Base-by-base conservation (phyloP, 805 yeast species). In the Saccharomycopsis sp. region DNA sequence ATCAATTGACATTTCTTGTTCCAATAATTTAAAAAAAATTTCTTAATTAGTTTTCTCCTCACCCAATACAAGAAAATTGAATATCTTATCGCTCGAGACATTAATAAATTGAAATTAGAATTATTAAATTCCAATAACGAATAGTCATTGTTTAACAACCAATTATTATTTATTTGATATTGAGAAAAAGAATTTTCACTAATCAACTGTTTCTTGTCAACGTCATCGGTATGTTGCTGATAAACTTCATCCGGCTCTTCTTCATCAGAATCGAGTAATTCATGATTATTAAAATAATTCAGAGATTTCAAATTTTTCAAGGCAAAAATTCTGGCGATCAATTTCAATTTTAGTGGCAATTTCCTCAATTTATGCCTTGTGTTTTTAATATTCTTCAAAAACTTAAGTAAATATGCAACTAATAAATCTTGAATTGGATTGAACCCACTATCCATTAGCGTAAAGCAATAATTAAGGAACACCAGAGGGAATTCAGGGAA, bases 41-140 rank as follows among this genome's bases (percentile, higher is more conserved):
- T 40, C 31, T 46, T 49, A n/a, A 34, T 13, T 13, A 38, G 22
- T 19, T 38, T 44, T n/a, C 41, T 27, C 13, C 21, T 14, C 22
- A 39, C 39, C 51, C 51, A 47, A 21, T 50, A 50, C 9, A 33
- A 23, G 38, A 50, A 50, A 14, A 47, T 50, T 4, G 51, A 40
- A 29, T 40, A 50, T 19, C 51, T 28, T 4, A 50, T 50, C 6
- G 48, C 51, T 38, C 51, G 29, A 11, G 48, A 50, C 27, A 50
- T 43, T 14, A 50, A 28, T 23, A 50, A 27, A 36, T 50, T 49
- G 43, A 41, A 45, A 24, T 45, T 49, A 4, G 21, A 24, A 23
- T 45, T 23, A 19, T 40, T 35, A 28, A 49, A 47, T 29, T 38
- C 44, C 11, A 20, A 17, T 14, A 47, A 26, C 6, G 50, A 36